Base-by-base conservation (phyloP, 768 basidiomycete genomes). In the Suillus decipiens region DNA sequence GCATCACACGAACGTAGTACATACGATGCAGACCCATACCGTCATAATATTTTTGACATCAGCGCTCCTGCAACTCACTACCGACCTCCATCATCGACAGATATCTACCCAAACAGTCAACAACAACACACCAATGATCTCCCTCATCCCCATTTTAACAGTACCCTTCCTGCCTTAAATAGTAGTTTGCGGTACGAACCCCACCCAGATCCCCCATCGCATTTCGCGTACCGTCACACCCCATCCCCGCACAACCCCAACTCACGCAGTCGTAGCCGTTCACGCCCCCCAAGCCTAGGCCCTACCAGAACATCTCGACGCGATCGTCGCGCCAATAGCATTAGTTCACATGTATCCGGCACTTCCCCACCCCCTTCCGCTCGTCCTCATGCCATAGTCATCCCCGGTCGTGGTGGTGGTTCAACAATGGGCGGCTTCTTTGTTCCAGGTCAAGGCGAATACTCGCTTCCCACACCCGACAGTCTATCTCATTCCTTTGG, bases 331-430 rank as follows among this genome's bases (percentile, higher is more conserved):
- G 84, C 84, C 62, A 86, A 84, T 63, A 85, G 84, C 65, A 79
- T 90, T 53, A 84, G 83, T 64, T 82, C 85, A 14, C 73, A 85
- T 80, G 51, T 82, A 73, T 63, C 88, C 82, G 58, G 87, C 84
- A 45, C 75, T 39, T 79, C 79, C 28, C 81, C 81, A n/a, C 80
- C 82, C 11, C 73, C 73, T 3, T 72, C 74, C 14, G 2, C 55
- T 7, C 78, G 84, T 24, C 87, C 88, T 0, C 86, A 88, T 66
- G 88, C 88, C 11, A 91, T 92, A 71, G 78, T 90, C 57, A 92
- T 92, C 67, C 90, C 88, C 8, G 75, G 80, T 22, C 73, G 78
- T 24, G 70, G 63, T 63, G 64, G 68, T 55, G 67, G 69, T 68
- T 5, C 63, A n/a, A 63, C 70, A 54, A 74, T 75, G 72, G 69